Percentiles rank a stretch among this genome's conserved stretches.
Conservation (phyloP, 2,329 filamentous ascomycete species). For the Hypoxylon sp. region DNA sequence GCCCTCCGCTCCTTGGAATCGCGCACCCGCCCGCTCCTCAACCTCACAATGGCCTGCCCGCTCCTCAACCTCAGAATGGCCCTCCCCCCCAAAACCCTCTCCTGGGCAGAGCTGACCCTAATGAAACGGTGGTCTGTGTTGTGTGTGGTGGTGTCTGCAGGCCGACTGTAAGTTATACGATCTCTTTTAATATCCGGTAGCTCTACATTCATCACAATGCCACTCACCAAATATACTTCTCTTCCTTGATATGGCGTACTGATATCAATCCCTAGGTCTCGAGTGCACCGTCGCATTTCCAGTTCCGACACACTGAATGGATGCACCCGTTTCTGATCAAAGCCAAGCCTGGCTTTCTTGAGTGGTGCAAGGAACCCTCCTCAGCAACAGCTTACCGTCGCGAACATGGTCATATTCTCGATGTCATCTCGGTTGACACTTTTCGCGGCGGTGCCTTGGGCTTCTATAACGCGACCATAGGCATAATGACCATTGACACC, state of each 20-base stretch:
- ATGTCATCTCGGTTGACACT: neutral
- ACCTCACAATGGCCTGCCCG: neutral
- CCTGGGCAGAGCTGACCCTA: neutral
- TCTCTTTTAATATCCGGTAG: neutral
- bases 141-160: conserved; percentile 46
- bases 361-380: conserved; percentile 30
- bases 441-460: conserved; percentile 36
- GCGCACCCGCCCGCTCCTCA: too few species aligned
- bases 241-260: conserved; percentile 2
- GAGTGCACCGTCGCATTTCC: neutral
- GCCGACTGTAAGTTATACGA: conserved; percentile 28
- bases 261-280: conserved; percentile 14
- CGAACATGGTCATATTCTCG: conserved; percentile 7
- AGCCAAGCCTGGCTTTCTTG: conserved; percentile 27
- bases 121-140: conserved; percentile 41
- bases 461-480: neutral
- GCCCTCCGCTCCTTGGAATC: too few species aligned
- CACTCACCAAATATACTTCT: neutral
- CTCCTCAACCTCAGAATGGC: neutral
- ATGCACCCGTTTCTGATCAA: conserved; percentile 38
- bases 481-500: conserved; percentile 28
- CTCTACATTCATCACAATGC: neutral
- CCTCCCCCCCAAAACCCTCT: neutral
- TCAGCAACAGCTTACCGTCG: neutral
- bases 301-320: conserved; percentile 27